Evolutionary conservation across 441 rosid genomes (phyloP).

Genomic region (Brassica balearica): DNA sequence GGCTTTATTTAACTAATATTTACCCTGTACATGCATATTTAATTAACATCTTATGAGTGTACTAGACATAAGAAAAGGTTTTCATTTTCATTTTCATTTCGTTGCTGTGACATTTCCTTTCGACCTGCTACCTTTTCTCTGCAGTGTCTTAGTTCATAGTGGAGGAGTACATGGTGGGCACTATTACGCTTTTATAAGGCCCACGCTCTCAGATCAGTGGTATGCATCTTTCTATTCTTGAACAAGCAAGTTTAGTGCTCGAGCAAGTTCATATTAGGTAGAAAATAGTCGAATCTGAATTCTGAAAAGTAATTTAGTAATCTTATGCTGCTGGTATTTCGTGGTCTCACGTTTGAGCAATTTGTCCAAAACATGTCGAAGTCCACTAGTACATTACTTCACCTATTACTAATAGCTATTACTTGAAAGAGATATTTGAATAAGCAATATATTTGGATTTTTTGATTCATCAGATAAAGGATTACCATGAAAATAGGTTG

Average conservation of each 20-base stretch:
- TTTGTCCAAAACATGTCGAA: not conserved
- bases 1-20: conserved; percentile 19
- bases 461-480: no score
- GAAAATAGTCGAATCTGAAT: conserved; percentile 29
- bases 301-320: conserved; percentile 24
- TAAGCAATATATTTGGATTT: no score
- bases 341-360: conserved; percentile 7
- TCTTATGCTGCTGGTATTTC: conserved; percentile 3
- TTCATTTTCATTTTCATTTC: conserved; percentile 19
- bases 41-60: conserved; percentile 22
- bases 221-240: conserved; percentile 32
- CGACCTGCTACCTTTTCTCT: conserved; percentile 38
- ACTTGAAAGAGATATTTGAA: not conserved
- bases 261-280: conserved; percentile 17
- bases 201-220: conserved; percentile 77
- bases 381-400: not conserved
- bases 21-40: conserved; percentile 2
- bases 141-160: conserved; percentile 84
- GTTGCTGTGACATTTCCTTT: conserved; percentile 20
- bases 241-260: not conserved
- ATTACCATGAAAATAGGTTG: no score
- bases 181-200: conserved; percentile 81
- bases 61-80: conserved; percentile 12
- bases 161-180: conserved; percentile 89
- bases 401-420: conserved; percentile 6